These are phyloP conservation scores for Teunomyces atbi DNA, from an alignment of 805 yeast species.

Conservation along the genomic window DNA sequence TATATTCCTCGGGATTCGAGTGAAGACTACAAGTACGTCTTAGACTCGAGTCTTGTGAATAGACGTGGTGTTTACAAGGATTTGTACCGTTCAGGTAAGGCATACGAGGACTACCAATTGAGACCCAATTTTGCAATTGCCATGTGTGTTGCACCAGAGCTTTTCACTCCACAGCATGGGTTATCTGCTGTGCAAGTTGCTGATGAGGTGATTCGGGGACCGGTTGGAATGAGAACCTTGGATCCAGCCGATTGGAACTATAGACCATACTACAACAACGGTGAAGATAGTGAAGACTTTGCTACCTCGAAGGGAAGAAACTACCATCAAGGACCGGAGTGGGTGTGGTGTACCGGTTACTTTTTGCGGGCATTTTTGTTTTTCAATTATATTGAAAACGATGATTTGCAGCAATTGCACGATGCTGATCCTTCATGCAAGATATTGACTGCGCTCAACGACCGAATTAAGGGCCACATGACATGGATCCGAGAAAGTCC, in stretches of 20 bases:
- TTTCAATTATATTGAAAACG: slow-evolving; percentile 46
- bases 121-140: slow-evolving; percentile 93
- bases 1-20: slow-evolving; percentile 67
- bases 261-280: slow-evolving; percentile 81
- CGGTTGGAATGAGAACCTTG: slow-evolving; percentile 85
- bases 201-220: slow-evolving; percentile 76
- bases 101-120: slow-evolving; percentile 89
- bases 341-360: slow-evolving; percentile 93
- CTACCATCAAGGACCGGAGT: slow-evolving; percentile 98
- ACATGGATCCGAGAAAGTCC: slow-evolving; percentile 70
- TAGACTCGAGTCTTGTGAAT: slow-evolving; percentile 67
- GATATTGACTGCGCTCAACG: slow-evolving; percentile 57
- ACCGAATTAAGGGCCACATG: slow-evolving; percentile 62
- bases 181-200: slow-evolving; percentile 65
- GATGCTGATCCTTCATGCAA: slow-evolving; percentile 42
- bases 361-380: slow-evolving; percentile 74
- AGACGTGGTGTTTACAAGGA: slow-evolving; percentile 96
- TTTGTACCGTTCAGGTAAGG: slow-evolving; percentile 74
- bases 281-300: slow-evolving; percentile 80
- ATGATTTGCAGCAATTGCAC: slow-evolving; percentile 22
- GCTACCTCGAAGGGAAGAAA: slow-evolving; percentile 94
- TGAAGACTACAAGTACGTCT: slow-evolving; percentile 59
- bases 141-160: slow-evolving; percentile 91
- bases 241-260: slow-evolving; percentile 93
- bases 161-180: slow-evolving; percentile 65